phyloP scores from a whole-genome alignment of 1,284 basidiomycete genomes.

The Austroboletus niveus region DNA sequence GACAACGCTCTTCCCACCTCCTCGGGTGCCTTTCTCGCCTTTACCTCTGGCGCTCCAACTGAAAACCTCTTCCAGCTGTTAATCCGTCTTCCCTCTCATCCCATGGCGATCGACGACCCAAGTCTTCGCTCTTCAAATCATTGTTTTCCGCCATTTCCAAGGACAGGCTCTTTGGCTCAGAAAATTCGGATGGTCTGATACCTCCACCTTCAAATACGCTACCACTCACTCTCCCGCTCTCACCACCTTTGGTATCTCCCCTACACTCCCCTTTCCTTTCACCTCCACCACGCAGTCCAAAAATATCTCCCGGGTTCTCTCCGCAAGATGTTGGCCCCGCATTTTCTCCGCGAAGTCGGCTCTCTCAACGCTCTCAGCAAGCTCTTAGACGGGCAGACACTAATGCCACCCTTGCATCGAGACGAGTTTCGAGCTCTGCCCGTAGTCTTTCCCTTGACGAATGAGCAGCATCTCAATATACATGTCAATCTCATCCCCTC shows the following conservation, averaged over 20 bases:
- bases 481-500: neutral
- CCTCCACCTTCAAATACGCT: slow-evolving; percentile 33
- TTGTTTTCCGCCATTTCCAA: slow-evolving; percentile 49
- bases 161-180: slow-evolving; percentile 33
- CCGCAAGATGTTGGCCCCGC: slow-evolving; percentile 9
- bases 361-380: slow-evolving; percentile 17
- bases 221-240: slow-evolving; percentile 22
- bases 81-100: slow-evolving; percentile 35
- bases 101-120: slow-evolving; percentile 32
- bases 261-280: slow-evolving; percentile 20
- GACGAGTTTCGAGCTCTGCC: slow-evolving; percentile 13
- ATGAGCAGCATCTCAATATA: slow-evolving; percentile 5
- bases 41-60: slow-evolving; percentile 1
- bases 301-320: neutral
- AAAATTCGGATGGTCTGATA: slow-evolving; percentile 57
- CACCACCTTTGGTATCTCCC: slow-evolving; percentile 15
- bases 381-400: slow-evolving; percentile 4
- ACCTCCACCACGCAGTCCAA: slow-evolving; percentile 28
- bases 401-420: slow-evolving; percentile 13
- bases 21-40: slow-evolving; percentile 33
- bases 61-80: slow-evolving; percentile 28
- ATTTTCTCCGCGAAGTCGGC: slow-evolving; percentile 4
- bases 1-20: slow-evolving; percentile 85
- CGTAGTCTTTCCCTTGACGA: slow-evolving; percentile 11
- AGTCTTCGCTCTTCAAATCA: slow-evolving; percentile 64